Evolutionary conservation across 1,284 basidiomycete species (phyloP), one percentile per base, ranked within the genome.

Genomic region (Cryptococcus amylolentus): DNA sequence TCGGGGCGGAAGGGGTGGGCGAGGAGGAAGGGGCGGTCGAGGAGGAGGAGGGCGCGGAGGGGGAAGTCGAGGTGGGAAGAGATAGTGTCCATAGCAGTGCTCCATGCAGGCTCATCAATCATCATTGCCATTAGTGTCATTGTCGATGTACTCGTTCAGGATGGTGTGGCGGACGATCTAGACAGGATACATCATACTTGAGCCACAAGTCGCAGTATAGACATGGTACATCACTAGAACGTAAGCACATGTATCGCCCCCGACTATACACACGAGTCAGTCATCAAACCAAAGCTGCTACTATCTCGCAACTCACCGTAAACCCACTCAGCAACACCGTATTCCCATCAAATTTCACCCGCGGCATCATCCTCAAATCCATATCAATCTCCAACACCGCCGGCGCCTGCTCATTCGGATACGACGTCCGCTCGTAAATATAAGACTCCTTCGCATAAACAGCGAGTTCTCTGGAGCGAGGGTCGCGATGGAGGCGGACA

Each of bases 1-100:
- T n/a, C 57, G 61, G 26, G 39, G 62, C 13, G 37, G 26, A 26
- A 10, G 9, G 8, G 54, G 57, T 10, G 52, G 59, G 26, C 38
- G 51, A 47, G 49, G 38, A 23, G 54, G 54, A 35, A 46, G 51
- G 42, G 58, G 58, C 31, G 55, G 59, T 18, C 52, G 54, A 28
- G 55, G 58, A 2, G 39, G 56, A 38, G 42, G 56, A 12, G 52
- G 52, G 26, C 31, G 47, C 9, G 41, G 42, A 27, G 26, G 42
- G 14, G 42, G 20, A 2, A 14, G 42, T 2, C 23, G 23, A 10
- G 31, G 31, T 1, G 31, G 31, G 3, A 35, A 35, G 10, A 35
- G 31, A 35, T 35, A 35, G 31, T 35, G 10, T 35, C 1, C 31
- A 35, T 35, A 35, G 31, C 5, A 8, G 31, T 35, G 31, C 6